Evolutionary conservation across 495 filamentous ascomycete genomes (phyloP).

Genomic region (Lasiosphaeria ovina): DNA sequence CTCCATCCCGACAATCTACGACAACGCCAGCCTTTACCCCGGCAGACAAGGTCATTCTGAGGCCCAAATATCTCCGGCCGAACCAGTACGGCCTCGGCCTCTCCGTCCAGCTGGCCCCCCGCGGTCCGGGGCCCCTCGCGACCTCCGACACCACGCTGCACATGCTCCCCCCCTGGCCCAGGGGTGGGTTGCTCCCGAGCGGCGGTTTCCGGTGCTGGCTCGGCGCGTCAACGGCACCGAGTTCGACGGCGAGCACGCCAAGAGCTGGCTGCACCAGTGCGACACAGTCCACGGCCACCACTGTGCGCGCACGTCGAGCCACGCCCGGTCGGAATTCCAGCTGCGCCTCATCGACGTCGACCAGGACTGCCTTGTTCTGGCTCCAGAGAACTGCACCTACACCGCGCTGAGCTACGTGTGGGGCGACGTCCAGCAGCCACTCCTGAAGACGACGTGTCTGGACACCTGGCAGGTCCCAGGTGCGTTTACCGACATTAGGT

Average conservation of each 20-base stretch:
- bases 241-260: not conserved
- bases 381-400: not conserved
- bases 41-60: too few relatives aligned
- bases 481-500: not conserved
- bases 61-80: too few relatives aligned
- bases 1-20: too few relatives aligned
- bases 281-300: not conserved
- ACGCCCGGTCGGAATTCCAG: not conserved
- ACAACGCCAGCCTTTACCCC: too few relatives aligned
- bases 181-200: not conserved
- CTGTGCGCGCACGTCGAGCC: not conserved
- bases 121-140: too few relatives aligned
- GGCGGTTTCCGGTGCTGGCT: not conserved
- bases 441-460: not conserved
- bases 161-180: not conserved
- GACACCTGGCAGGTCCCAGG: not conserved
- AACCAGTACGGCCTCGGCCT: too few relatives aligned
- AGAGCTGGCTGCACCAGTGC: not conserved
- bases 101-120: too few relatives aligned
- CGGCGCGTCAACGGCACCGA: not conserved
- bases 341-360: slow-evolving; percentile 1
- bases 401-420: slow-evolving; percentile 3
- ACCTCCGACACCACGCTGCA: not conserved
- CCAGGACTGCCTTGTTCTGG: slow-evolving; percentile 1
- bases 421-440: not conserved